phyloP scores from a whole-genome alignment of 1,139 yeast species.

The Debaryomyces subglobosus region DNA sequence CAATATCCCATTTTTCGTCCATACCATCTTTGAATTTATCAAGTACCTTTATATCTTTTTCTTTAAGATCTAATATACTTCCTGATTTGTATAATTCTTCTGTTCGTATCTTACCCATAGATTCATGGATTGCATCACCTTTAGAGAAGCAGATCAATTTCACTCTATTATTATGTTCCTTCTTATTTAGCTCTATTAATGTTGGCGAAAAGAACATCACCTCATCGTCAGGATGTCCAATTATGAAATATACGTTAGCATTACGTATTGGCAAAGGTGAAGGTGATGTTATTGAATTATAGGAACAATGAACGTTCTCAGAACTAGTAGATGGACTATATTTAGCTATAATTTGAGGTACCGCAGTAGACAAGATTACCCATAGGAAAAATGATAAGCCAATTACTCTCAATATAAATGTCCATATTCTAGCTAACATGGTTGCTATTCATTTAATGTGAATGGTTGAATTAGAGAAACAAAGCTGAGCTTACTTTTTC shows the following conservation, averaged over 20 bases:
- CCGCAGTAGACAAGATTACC: slow-evolving; percentile 42
- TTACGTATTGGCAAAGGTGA: slow-evolving; percentile 38
- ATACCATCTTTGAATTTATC: slow-evolving; percentile 71
- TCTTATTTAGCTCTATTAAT: slow-evolving; percentile 54
- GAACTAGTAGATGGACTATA: slow-evolving; percentile 31
- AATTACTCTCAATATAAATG: slow-evolving; percentile 21
- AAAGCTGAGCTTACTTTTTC: not conserved
- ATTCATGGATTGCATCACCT: slow-evolving; percentile 69
- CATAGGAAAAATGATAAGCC: slow-evolving; percentile 35
- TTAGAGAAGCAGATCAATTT: slow-evolving; percentile 71
- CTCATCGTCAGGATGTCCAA: slow-evolving; percentile 98
- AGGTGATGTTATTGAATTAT: slow-evolving; percentile 41
- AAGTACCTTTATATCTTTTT: slow-evolving; percentile 48
- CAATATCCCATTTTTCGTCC: slow-evolving; percentile 65
- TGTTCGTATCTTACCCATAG: slow-evolving; percentile 65
- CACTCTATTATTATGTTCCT: slow-evolving; percentile 52
- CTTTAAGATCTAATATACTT: slow-evolving; percentile 55
- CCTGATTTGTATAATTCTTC: slow-evolving; percentile 65
- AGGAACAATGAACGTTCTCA: slow-evolving; percentile 32
- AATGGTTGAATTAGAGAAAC: not conserved
- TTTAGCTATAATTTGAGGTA: slow-evolving; percentile 42
- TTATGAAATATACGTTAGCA: slow-evolving; percentile 54
- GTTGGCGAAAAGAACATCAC: slow-evolving; percentile 96
- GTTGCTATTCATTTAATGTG: not conserved
- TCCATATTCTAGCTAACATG: slow-evolving; percentile 19